These are phyloP conservation scores for Friedmanniomyces simplex DNA, from an alignment of 495 filamentous ascomycete genomes.

Conservation along the genomic window DNA sequence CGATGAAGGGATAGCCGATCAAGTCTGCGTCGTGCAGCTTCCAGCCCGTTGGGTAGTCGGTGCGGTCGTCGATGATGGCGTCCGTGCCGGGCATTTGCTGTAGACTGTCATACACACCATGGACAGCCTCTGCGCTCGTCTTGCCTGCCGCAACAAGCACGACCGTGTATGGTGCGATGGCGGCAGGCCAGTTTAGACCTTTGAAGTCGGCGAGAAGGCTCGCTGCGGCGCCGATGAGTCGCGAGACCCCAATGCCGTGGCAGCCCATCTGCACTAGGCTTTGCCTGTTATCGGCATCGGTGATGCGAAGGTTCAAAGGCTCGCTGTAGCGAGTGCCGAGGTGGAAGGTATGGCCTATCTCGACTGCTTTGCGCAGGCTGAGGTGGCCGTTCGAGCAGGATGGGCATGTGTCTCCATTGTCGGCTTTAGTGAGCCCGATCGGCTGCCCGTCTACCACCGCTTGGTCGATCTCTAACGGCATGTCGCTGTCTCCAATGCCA, in stretches of 20 bases:
- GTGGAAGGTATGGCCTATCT: slow-evolving; percentile 91
- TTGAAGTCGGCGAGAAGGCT: slow-evolving; percentile 57
- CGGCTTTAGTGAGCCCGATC: slow-evolving; percentile 52
- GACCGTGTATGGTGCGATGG: slow-evolving; percentile 76
- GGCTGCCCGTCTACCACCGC: not conserved
- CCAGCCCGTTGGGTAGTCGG: slow-evolving; percentile 55
- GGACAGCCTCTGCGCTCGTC: slow-evolving; percentile 36
- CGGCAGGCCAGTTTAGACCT: slow-evolving; percentile 82
- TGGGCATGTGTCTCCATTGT: slow-evolving; percentile 60
- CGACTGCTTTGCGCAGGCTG: slow-evolving; percentile 61
- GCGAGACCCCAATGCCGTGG: slow-evolving; percentile 87
- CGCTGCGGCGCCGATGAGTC: slow-evolving; percentile 79
- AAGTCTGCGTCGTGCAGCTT: slow-evolving; percentile 82
- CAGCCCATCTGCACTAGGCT: slow-evolving; percentile 84
- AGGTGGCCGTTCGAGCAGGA: slow-evolving; percentile 54
- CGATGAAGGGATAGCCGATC: slow-evolving; percentile 74
- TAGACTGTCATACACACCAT: slow-evolving; percentile 45
- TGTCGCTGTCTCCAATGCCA: not conserved
- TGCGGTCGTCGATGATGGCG: slow-evolving; percentile 67
- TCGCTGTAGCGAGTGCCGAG: slow-evolving; percentile 81
- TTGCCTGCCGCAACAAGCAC: slow-evolving; percentile 48
- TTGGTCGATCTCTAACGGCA: not conserved
- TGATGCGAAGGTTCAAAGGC: slow-evolving; percentile 49
- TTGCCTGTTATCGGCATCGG: slow-evolving; percentile 19
- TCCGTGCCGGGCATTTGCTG: slow-evolving; percentile 35